Base-by-base conservation (phyloP, 2,329 filamentous ascomycete species). In the Alternaria tenuissima region DNA sequence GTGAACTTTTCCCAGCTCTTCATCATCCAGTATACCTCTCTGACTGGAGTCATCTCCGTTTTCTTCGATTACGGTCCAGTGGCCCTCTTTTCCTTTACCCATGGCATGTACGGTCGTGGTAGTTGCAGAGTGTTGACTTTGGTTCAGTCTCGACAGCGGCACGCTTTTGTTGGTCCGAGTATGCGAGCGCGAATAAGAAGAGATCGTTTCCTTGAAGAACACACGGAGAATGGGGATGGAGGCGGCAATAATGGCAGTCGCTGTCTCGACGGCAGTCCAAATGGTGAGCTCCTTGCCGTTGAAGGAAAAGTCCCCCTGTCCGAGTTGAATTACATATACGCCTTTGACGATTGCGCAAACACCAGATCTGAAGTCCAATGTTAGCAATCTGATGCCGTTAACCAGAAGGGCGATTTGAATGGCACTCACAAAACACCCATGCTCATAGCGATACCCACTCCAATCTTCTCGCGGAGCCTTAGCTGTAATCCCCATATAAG, bases 221-320 rank as follows among this genome's bases (percentile, higher is more conserved):
- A 74, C 73, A 28, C 73, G 72, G 3, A 75, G 67, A 3, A 75
- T 70, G 6, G 73, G 72, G 7, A 75, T 72, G 3, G 67, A 74
- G 7, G 68, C 72, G 9, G 64, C 73, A 46, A 74, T 65, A 5
- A 75, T 73, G 26, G 73, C 71, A 5, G 69, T 69, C 34, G 72
- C 69, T 28, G 69, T 74, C 59, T 75, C 73, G 5, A 71, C 70
- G 3, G 56, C 67, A 12, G 72, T 74, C 73, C 73, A 75, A 36
- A 75, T 72, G 1, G 65, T 69, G 14, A 74, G 67, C 39, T 75
- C 69, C 52, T 68, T 73, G 38, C 71, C 73, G 43, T 72, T 67
- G 59, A 70, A 73, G 55, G 62, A 74, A 44, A 75, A 74, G 48
- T 75, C 71, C 18, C 59, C 22, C 18, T 70, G 43, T 1, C 64